Evolutionary conservation across 257 asterid species (phyloP).

Genomic region (Handroanthus guayacan): DNA sequence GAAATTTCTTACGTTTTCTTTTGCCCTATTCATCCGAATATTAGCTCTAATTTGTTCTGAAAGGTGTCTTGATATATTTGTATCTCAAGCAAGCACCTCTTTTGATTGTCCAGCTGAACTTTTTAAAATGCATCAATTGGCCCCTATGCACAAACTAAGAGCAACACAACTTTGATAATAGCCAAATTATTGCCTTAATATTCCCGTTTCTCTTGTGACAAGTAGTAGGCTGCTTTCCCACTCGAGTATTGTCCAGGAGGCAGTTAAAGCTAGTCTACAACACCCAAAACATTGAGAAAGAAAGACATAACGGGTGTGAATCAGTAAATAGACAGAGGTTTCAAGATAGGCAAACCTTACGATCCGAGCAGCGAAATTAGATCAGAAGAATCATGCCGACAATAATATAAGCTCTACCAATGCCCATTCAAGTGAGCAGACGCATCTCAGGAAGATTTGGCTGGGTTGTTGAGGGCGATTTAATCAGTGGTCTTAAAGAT

Average conservation of each 20-base stretch:
- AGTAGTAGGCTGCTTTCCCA: background rate
- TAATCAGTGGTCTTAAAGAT: constrained; percentile 68
- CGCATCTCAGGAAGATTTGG: constrained; percentile 55
- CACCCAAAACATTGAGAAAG: background rate
- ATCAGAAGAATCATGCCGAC: constrained; percentile 32
- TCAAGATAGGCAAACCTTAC: constrained; percentile 46
- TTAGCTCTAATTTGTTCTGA: background rate
- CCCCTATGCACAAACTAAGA: background rate
- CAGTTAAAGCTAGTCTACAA: background rate
- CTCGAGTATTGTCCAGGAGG: background rate
- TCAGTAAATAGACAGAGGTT: background rate
- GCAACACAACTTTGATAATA: background rate
- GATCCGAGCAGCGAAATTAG: constrained; percentile 34
- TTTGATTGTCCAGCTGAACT: background rate
- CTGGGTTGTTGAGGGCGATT: constrained; percentile 54
- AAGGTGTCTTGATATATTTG: background rate
- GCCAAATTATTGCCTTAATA: background rate
- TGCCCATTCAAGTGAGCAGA: constrained; percentile 48
- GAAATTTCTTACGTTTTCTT: background rate
- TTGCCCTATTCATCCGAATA: background rate
- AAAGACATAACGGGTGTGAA: background rate
- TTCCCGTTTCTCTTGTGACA: background rate
- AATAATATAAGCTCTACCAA: constrained; percentile 28
- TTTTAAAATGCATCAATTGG: background rate
- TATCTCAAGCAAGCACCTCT: background rate